Evolutionary conservation across 2,329 filamentous ascomycete species (phyloP).

Genomic region (Fusarium mundagurra): DNA sequence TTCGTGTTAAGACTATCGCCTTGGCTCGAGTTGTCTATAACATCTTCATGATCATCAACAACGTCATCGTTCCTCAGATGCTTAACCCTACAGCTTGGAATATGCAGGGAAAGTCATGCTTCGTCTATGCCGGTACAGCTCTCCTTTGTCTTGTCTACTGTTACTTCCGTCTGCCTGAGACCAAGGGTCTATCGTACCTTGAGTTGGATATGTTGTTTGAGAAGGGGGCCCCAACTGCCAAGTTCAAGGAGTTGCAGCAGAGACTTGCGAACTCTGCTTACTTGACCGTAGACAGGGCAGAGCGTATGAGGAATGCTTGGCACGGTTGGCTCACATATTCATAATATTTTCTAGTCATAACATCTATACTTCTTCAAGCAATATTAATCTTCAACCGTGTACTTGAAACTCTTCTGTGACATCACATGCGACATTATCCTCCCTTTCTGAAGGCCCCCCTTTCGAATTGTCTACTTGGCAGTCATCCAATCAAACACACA

Average conservation of each 20-base stretch:
- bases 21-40: conserved; percentile 45
- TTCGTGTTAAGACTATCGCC: conserved; percentile 53
- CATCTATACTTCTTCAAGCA: not conserved
- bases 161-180: conserved; percentile 43
- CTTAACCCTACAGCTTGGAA: conserved; percentile 41
- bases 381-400: fast-evolving
- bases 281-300: conserved; percentile 19
- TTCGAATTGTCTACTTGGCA: fast-evolving
- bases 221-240: conserved; percentile 30
- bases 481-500: fast-evolving
- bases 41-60: conserved; percentile 36
- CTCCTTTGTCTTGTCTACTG: conserved; percentile 37
- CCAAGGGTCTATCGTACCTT: conserved; percentile 37
- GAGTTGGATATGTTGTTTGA: conserved; percentile 45
- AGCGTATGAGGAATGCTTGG: conserved; percentile 40
- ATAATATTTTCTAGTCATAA: not conserved
- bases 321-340: conserved; percentile 39
- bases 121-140: conserved; percentile 30
- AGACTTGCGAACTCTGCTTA: conserved; percentile 32
- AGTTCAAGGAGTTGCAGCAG: conserved; percentile 45
- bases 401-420: fast-evolving
- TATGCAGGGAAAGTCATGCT: conserved; percentile 40
- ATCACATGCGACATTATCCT: too few relatives aligned
- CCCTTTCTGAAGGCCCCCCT: too few relatives aligned
- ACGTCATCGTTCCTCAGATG: conserved; percentile 39